These are phyloP conservation scores for Cryptococcus depauperatus DNA, from an alignment of 1,284 basidiomycete genomes.

Conservation along the genomic window DNA sequence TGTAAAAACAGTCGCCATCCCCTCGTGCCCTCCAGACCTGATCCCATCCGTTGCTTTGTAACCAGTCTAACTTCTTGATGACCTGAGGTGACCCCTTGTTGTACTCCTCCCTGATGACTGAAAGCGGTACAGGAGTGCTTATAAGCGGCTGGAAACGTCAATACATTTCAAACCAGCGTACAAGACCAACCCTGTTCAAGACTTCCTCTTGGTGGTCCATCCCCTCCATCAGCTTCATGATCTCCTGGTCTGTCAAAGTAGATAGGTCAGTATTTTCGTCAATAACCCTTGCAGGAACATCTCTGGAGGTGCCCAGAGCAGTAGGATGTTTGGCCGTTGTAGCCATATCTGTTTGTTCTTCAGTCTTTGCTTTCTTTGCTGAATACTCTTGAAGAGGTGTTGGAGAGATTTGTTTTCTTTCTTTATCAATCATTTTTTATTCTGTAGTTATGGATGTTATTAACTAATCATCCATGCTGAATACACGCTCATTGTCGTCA, in stretches of 20 bases:
- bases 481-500: no score
- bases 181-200: slow-evolving; percentile 25
- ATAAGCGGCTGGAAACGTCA: slow-evolving; percentile 39
- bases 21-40: slow-evolving; percentile 59
- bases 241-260: slow-evolving; percentile 44
- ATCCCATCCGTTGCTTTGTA: slow-evolving; percentile 54
- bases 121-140: slow-evolving; percentile 40
- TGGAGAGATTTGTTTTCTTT: no score
- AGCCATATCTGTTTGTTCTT: background rate
- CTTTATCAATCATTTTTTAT: no score
- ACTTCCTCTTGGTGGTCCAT: slow-evolving; percentile 32
- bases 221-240: slow-evolving; percentile 40
- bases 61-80: slow-evolving; percentile 58
- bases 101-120: slow-evolving; percentile 53
- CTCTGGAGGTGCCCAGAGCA: background rate
- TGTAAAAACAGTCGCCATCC: slow-evolving; percentile 67
- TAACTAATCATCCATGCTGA: no score
- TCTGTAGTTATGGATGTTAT: no score
- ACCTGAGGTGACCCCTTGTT: slow-evolving; percentile 53
- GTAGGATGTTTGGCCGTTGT: background rate
- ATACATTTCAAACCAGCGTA: background rate
- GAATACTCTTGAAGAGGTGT: background rate
- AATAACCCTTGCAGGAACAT: slow-evolving; percentile 24
- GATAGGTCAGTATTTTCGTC: slow-evolving; percentile 42
- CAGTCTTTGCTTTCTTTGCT: background rate